Percentiles rank a stretch among this genome's conserved stretches.
These are phyloP conservation scores for Stentor coeruleus DNA, from an alignment of 73 alveolate species.

Conservation along the genomic window DNA sequence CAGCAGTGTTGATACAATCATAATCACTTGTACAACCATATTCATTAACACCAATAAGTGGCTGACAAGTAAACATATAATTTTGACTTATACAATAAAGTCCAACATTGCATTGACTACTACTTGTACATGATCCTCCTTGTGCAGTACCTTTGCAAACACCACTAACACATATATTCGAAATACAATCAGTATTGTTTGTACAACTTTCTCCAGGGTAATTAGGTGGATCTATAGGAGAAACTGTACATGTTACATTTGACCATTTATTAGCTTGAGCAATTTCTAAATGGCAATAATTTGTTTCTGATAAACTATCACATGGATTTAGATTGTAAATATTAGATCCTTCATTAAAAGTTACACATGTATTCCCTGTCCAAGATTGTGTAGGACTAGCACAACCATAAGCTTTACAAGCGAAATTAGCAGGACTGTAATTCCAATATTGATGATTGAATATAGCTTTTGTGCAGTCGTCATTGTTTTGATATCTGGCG, in stretches of 20 bases:
- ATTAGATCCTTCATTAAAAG: background rate
- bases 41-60: background rate
- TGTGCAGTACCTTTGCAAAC: background rate
- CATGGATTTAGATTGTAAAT: background rate
- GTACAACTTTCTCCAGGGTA: background rate
- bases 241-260: background rate
- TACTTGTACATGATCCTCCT: background rate
- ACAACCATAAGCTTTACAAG: background rate
- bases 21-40: background rate
- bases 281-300: background rate
- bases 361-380: background rate
- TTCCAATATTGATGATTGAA: background rate
- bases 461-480: background rate
- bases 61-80: background rate
- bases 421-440: background rate
- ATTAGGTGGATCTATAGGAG: background rate
- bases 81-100: background rate
- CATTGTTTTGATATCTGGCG: background rate
- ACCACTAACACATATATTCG: background rate
- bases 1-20: background rate
- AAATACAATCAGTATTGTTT: background rate
- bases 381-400: background rate
- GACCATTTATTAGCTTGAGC: conserved; percentile 8
- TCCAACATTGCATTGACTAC: background rate
- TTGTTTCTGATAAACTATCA: background rate